Percentiles rank a stretch among this genome's conserved stretches.
Conservation (phyloP, 2,329 filamentous ascomycete genomes). For the Hypomyces perniciosus region DNA sequence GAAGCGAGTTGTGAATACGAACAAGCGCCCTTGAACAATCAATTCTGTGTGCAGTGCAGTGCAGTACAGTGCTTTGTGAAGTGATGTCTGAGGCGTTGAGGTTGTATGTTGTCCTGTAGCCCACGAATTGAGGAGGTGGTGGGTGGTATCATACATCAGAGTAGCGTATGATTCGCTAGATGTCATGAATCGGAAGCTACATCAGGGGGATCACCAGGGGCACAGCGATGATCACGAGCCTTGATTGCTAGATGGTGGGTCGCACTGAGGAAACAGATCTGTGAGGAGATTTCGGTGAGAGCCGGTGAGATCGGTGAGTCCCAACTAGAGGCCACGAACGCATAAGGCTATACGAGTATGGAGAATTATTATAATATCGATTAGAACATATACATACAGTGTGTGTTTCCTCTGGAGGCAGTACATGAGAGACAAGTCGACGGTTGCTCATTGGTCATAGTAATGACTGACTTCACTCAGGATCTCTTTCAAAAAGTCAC, state of each 20-base stretch:
- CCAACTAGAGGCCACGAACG: too few species aligned
- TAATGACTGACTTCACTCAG: too few species aligned
- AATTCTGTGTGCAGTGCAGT: not conserved
- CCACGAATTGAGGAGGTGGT: not conserved
- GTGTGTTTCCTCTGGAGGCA: too few species aligned
- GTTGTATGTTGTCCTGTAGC: not conserved
- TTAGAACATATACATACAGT: too few species aligned
- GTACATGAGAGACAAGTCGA: too few species aligned
- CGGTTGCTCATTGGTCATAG: too few species aligned
- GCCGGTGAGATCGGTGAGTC: slow-evolving; percentile 1
- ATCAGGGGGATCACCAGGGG: slow-evolving; percentile 11
- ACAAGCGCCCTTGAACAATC: slow-evolving; percentile 1
- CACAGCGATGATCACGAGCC: slow-evolving; percentile 1
- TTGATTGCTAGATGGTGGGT: not conserved
- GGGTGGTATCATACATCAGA: not conserved
- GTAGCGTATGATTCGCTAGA: not conserved
- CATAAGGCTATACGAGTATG: too few species aligned
- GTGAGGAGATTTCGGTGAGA: slow-evolving; percentile 3
- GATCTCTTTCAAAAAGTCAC: too few species aligned
- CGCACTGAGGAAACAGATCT: not conserved
- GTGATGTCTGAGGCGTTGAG: not conserved
- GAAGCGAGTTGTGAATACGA: slow-evolving; percentile 7
- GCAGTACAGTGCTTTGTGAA: too few species aligned
- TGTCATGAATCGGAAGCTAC: not conserved
- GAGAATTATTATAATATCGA: too few species aligned